phyloP scores from a whole-genome alignment of 352 stramenopile species.

The Pythium chondricola region DNA sequence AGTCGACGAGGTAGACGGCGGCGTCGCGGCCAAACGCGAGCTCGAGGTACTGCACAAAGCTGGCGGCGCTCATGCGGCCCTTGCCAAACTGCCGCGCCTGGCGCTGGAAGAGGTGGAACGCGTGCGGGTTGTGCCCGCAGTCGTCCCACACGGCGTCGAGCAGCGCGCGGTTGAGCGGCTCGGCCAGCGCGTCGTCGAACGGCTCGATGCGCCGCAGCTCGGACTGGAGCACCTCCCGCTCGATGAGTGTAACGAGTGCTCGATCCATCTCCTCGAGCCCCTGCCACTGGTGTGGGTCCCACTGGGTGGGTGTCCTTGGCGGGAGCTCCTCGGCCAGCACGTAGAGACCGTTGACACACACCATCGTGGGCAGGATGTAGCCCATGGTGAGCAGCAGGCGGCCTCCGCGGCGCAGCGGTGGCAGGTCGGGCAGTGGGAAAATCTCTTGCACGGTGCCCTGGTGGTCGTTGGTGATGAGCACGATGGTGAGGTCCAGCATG shows the following conservation, averaged over 20 bases:
- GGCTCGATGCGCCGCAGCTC: conserved; percentile 27
- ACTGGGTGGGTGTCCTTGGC: too few relatives aligned
- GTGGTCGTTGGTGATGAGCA: conserved; percentile 79
- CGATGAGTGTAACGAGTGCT: conserved; percentile 52
- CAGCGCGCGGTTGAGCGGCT: conserved; percentile 67
- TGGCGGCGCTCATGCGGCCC: conserved; percentile 33
- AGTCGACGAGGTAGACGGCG: conserved; percentile 73
- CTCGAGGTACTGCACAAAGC: conserved; percentile 79
- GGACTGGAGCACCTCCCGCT: conserved; percentile 28
- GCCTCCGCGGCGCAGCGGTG: conserved; percentile 44
- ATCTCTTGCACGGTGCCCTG: conserved; percentile 59
- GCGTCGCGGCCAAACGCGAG: conserved; percentile 71
- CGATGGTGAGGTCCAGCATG: conserved; percentile 71
- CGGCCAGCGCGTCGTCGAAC: conserved; percentile 59
- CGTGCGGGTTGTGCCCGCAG: conserved; percentile 76
- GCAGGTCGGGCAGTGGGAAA: conserved; percentile 36
- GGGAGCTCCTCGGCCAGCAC: conserved; percentile 37
- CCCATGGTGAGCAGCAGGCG: conserved; percentile 51
- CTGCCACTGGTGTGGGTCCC: conserved; percentile 30
- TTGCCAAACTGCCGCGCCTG: conserved; percentile 77
- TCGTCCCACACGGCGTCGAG: conserved; percentile 81
- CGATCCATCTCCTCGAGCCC: conserved; percentile 75
- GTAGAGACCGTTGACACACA: conserved; percentile 66
- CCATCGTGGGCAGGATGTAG: conserved; percentile 69
- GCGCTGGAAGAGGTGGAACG: conserved; percentile 79